Evolutionary conservation across 1,139 yeast species (phyloP), one percentile per base, ranked within the genome.

Genomic region (Meyerozyma athensensis): DNA sequence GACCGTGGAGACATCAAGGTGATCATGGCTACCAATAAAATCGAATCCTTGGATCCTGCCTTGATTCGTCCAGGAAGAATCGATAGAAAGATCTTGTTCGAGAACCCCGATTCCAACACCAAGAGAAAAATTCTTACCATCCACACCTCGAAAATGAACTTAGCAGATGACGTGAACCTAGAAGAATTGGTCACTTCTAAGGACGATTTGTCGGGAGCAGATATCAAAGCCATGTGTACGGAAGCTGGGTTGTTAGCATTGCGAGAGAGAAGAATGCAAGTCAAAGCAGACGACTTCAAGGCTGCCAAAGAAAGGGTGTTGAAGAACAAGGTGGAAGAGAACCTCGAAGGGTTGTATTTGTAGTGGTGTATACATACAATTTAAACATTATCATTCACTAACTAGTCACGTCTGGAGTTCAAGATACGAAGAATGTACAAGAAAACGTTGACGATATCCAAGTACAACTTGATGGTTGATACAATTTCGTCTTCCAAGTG

Each of bases 1-100:
- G 97, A 90, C 62, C 77, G 97, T 56, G 97, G 97, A 38, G 98
- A 92, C 58, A 95, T 94, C 48, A 94, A 94, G 71, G 98, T 94
- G 32, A 89, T 94, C 46, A 92, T 94, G 98, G 99, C 99, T 16
- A 94, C 99, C 13, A 94, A 94, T 65, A 90, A 84, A 60, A 90
- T 92, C 52, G 98, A 92, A 63, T 77, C 89, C 19, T 74, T 94
- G 53, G 99, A 94, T 63, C 98, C 98, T 5, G 99, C 99, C 5
- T 77, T 92, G 58, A 89, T 94, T 52, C 82, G 99, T 65, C 99
- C 99, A 0, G 99, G 99, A 35, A 84, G 99, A 74, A 92, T 94
- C 57, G 99, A 94, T 63, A 79, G 98, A 58, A 94, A 94, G 72
- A 94, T 94, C 55, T 71, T 90, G 56, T 94, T 94, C 65, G 97